Conservation (phyloP, 177 flowering plant genomes). For the Tripterygium wilfordii region DNA sequence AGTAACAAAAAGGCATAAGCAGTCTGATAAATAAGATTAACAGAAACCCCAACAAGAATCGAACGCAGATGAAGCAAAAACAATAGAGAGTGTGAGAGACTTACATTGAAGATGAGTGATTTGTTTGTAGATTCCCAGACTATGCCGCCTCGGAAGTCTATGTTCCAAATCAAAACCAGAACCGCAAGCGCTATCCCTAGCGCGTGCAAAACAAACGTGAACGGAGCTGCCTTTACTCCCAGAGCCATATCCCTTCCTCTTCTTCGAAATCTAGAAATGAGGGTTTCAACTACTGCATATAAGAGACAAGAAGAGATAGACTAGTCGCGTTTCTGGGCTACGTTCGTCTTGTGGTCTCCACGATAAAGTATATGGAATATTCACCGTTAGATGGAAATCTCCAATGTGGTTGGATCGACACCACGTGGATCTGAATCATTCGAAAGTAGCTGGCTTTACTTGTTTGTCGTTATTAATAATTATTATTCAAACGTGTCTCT, state of each 20-base stretch:
- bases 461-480: too few relatives aligned
- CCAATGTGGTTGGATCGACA: neutral
- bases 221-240: conserved; percentile 31
- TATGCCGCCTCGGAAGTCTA: conserved; percentile 76
- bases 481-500: too few relatives aligned
- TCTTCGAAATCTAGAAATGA: too few relatives aligned
- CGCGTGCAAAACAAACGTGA: conserved; percentile 53
- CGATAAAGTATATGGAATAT: too few relatives aligned
- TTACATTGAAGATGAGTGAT: conserved; percentile 83
- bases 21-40: neutral
- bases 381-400: neutral
- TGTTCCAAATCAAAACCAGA: conserved; percentile 77
- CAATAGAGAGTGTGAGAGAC: conserved; percentile 1
- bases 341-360: too few relatives aligned
- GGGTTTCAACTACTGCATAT: too few relatives aligned
- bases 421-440: conserved; percentile 4
- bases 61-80: neutral
- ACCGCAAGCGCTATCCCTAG: conserved; percentile 44
- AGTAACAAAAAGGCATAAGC: too few relatives aligned
- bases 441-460: too few relatives aligned
- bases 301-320: too few relatives aligned
- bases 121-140: conserved; percentile 74
- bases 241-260: conserved; percentile 36
- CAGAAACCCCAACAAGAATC: neutral
- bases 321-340: too few relatives aligned